These are phyloP conservation scores for Thuidium tamariscinum DNA, from an alignment of 225 moss, liverwort and hornwort genomes.

Conservation along the genomic window DNA sequence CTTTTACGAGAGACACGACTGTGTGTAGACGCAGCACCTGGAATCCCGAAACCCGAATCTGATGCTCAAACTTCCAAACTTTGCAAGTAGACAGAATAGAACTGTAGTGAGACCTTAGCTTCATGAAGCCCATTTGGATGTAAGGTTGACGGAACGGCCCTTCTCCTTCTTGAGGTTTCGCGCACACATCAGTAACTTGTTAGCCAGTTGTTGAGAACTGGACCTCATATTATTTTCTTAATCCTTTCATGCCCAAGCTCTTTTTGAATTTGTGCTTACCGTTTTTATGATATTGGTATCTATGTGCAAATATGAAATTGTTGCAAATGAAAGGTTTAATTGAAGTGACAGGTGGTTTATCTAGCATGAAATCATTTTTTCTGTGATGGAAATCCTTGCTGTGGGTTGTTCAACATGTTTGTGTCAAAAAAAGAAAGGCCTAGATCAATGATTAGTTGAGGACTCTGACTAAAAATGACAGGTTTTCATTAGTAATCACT, in stretches of 20 bases:
- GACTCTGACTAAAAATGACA: too few relatives aligned
- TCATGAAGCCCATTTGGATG: slow-evolving; percentile 17
- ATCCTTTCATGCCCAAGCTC: neutral
- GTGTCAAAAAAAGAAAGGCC: too few relatives aligned
- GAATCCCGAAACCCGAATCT: neutral
- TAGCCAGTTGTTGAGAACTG: neutral
- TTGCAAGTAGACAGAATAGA: neutral
- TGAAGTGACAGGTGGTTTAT: too few relatives aligned
- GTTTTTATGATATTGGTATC: too few relatives aligned
- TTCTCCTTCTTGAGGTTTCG: slow-evolving; percentile 20
- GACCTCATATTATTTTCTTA: neutral
- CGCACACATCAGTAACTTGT: neutral
- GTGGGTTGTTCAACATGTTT: too few relatives aligned
- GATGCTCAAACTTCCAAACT: neutral
- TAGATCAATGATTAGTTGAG: too few relatives aligned
- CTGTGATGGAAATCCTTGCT: too few relatives aligned
- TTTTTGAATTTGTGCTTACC: neutral
- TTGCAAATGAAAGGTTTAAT: neutral
- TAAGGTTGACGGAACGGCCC: slow-evolving; percentile 5
- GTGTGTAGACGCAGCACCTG: neutral
- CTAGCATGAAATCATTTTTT: too few relatives aligned
- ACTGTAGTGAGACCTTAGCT: neutral
- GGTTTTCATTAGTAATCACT: too few relatives aligned
- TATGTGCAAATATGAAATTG: neutral
- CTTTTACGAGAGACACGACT: neutral